A percentile compares a stretch with the other conserved stretches of the same genome.
Conservation (phyloP, 1,284 basidiomycete species). For the Neotropicomus parvogracilis region DNA sequence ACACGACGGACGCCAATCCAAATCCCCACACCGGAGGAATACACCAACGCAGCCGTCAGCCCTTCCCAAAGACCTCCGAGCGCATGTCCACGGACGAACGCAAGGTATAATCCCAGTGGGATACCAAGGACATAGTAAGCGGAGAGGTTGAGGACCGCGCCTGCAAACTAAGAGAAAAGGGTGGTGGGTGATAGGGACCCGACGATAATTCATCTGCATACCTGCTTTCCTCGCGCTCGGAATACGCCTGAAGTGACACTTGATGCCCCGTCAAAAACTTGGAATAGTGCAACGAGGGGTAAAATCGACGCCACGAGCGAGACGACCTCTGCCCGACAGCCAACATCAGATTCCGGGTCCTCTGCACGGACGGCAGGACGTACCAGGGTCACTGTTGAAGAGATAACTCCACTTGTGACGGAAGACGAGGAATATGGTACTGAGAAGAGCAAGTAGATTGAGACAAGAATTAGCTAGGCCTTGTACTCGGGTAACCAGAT, state of each 20-base stretch:
- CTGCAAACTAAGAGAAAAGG: slow-evolving; percentile 37
- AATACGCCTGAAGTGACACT: slow-evolving; percentile 74
- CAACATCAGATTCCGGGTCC: slow-evolving; percentile 3
- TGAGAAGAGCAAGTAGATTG: slow-evolving; percentile 27
- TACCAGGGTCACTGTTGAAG: slow-evolving; percentile 80
- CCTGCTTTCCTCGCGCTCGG: slow-evolving; percentile 74
- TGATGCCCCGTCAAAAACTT: slow-evolving; percentile 74
- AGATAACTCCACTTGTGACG: slow-evolving; percentile 73
- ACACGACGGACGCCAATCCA: slow-evolving; percentile 46
- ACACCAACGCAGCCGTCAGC: slow-evolving; percentile 60
- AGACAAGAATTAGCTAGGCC: background rate
- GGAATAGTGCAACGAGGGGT: slow-evolving; percentile 76
- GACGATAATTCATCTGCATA: slow-evolving; percentile 19
- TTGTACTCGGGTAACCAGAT: background rate
- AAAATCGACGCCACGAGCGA: slow-evolving; percentile 68
- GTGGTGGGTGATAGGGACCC: background rate
- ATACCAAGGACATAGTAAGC: slow-evolving; percentile 70
- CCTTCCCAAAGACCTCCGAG: slow-evolving; percentile 68
- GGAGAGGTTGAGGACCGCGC: slow-evolving; percentile 60
- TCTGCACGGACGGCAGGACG: slow-evolving; percentile 13
- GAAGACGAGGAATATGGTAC: slow-evolving; percentile 70
- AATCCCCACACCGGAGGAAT: slow-evolving; percentile 49
- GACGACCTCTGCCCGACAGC: slow-evolving; percentile 48
- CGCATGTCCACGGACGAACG: slow-evolving; percentile 48
- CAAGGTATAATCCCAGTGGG: slow-evolving; percentile 64